These are phyloP conservation scores for Talaromyces sp. DNA, from an alignment of 2,329 filamentous ascomycete genomes.

Conservation along the genomic window DNA sequence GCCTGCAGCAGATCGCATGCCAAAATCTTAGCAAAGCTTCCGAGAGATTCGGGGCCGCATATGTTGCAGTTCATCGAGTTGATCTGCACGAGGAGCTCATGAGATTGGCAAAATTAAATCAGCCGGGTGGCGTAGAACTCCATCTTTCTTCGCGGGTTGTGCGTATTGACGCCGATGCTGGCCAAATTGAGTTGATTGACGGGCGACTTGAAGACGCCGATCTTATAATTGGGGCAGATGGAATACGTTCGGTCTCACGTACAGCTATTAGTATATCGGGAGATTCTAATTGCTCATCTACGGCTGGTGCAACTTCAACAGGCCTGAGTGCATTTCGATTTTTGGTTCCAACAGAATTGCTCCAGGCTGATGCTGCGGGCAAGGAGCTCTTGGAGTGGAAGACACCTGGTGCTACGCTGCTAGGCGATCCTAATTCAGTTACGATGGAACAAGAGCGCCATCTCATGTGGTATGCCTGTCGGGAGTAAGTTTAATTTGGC, in stretches of 20 bases:
- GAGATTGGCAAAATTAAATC: slow-evolving; percentile 11
- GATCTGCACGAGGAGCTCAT: slow-evolving; percentile 23
- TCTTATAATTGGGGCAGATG: slow-evolving; percentile 28
- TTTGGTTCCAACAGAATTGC: slow-evolving; percentile 15
- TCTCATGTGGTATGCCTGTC: slow-evolving; percentile 27
- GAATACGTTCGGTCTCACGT: slow-evolving; percentile 18
- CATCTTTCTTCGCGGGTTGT: slow-evolving; percentile 17
- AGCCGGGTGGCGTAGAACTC: slow-evolving; percentile 13
- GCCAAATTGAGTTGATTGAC: slow-evolving; percentile 16
- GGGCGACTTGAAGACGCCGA: slow-evolving; percentile 20
- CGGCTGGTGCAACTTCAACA: slow-evolving; percentile 2
- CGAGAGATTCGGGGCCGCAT: slow-evolving; percentile 17
- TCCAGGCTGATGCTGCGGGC: slow-evolving; percentile 26
- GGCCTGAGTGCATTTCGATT: slow-evolving; percentile 23
- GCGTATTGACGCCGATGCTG: slow-evolving; percentile 16
- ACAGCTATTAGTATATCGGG: slow-evolving; percentile 4
- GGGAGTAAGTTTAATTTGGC: slow-evolving; percentile 14
- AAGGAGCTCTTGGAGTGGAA: slow-evolving; percentile 30
- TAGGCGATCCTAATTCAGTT: slow-evolving; percentile 14
- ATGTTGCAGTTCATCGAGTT: slow-evolving; percentile 21
- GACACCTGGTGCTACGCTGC: slow-evolving; percentile 13
- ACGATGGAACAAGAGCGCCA: slow-evolving; percentile 16
- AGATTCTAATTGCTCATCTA: slow-evolving; percentile 1
- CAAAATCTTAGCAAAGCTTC: slow-evolving; percentile 8
- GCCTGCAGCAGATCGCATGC: slow-evolving; percentile 10